phyloP scores from a whole-genome alignment of 345 rosid species.

The Aethionema arabicum region DNA sequence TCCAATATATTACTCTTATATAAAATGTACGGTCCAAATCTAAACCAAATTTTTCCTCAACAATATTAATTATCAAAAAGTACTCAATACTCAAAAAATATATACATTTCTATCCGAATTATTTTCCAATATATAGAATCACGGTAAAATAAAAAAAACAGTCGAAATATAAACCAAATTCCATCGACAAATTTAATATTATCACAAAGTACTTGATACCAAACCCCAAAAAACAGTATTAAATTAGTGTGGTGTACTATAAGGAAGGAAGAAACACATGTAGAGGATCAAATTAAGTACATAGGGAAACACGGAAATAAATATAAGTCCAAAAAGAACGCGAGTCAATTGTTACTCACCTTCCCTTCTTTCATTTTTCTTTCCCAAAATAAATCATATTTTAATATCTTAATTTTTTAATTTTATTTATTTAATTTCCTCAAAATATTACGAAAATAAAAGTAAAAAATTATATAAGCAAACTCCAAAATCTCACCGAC shows the following conservation, averaged over 20 bases:
- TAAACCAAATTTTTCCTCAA: too few species aligned
- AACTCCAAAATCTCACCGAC: constrained; percentile 31
- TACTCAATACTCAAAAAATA: too few species aligned
- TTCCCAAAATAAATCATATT: constrained; percentile 1
- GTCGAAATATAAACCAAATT: too few species aligned
- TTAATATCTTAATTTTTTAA: neutral
- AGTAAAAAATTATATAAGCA: neutral
- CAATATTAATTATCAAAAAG: too few species aligned
- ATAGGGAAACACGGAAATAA: constrained; percentile 12
- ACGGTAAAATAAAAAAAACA: too few species aligned
- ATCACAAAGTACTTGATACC: too few species aligned
- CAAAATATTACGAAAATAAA: neutral
- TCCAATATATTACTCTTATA: too few species aligned
- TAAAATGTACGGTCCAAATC: too few species aligned
- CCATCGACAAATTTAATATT: too few species aligned
- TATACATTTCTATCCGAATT: too few species aligned
- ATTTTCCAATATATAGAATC: too few species aligned
- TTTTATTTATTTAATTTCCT: neutral
- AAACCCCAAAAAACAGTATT: constrained; percentile 12
- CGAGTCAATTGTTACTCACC: constrained; percentile 27
- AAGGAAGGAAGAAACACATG: constrained; percentile 16
- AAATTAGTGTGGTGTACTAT: constrained; percentile 15
- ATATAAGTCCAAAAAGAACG: constrained; percentile 31
- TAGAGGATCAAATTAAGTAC: constrained; percentile 21
- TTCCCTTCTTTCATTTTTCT: neutral